These are phyloP conservation scores for Escallonia rubra DNA, from an alignment of 129 eudicot genomes.

Conservation along the genomic window DNA sequence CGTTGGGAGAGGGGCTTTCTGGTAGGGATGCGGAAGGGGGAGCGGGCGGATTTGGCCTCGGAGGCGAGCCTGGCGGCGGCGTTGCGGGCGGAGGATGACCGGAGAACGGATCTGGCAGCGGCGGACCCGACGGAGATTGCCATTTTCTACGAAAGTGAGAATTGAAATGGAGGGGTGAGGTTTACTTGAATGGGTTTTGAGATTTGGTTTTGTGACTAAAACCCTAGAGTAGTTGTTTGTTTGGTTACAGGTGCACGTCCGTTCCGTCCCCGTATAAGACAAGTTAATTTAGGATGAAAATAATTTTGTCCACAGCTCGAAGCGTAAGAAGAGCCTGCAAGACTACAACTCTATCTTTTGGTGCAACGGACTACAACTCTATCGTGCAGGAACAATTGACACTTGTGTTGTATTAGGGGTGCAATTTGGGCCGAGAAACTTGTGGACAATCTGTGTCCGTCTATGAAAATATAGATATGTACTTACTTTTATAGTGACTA, in stretches of 20 bases:
- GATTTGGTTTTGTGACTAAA: background rate
- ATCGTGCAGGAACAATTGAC: no score
- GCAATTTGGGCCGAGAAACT: no score
- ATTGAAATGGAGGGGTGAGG: background rate
- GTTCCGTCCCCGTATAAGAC: no score
- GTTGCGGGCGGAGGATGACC: constrained; percentile 57
- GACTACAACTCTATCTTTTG: no score
- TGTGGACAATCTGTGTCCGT: no score
- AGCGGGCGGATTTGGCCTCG: constrained; percentile 39
- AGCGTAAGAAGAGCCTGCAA: no score
- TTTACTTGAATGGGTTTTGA: background rate
- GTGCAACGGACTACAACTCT: no score
- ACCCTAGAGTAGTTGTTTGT: background rate
- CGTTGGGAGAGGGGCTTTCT: constrained; percentile 57
- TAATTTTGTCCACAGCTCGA: no score
- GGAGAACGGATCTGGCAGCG: constrained; percentile 76
- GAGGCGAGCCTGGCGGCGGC: constrained; percentile 60
- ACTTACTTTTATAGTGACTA: no score
- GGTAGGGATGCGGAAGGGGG: constrained; percentile 50
- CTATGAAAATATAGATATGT: no score
- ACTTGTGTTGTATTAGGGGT: no score
- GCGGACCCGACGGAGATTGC: constrained; percentile 8
- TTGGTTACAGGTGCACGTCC: background rate
- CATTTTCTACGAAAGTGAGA: background rate
- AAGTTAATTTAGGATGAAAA: no score